A percentile compares a stretch with the other conserved stretches of the same genome.
These are phyloP conservation scores for Paxillus ammoniavirescens DNA, from an alignment of 768 basidiomycete species.

Conservation along the genomic window DNA sequence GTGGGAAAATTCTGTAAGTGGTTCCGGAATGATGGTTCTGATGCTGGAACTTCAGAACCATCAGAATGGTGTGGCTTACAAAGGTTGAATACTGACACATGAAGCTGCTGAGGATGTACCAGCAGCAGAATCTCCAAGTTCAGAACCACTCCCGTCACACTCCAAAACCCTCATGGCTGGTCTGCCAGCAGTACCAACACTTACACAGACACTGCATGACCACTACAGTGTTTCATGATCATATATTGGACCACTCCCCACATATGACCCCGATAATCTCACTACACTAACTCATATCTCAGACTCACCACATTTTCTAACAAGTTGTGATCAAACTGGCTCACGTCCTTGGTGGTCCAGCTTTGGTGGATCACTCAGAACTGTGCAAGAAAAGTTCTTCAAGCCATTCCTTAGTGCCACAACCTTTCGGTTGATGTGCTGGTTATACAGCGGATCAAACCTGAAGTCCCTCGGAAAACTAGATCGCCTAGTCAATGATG, in stretches of 20 bases:
- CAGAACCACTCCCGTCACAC: too few relatives aligned
- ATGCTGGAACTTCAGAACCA: too few relatives aligned
- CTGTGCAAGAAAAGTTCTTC: background rate
- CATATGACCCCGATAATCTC: background rate
- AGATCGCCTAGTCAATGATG: constrained; percentile 11
- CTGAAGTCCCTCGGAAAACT: constrained; percentile 8
- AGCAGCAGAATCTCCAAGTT: too few relatives aligned
- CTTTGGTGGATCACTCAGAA: background rate
- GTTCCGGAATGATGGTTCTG: too few relatives aligned
- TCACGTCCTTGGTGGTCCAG: constrained; percentile 12
- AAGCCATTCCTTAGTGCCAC: constrained; percentile 19
- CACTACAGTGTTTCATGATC: background rate
- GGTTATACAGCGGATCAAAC: constrained; percentile 22
- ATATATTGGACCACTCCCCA: background rate
- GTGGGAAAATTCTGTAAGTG: too few relatives aligned
- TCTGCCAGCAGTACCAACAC: background rate
- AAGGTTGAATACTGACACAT: too few relatives aligned
- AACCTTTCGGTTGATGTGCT: constrained; percentile 21
- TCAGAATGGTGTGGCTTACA: too few relatives aligned
- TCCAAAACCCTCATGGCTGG: too few relatives aligned
- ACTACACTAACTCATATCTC: background rate
- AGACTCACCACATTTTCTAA: background rate
- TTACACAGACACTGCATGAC: background rate
- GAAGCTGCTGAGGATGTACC: too few relatives aligned
- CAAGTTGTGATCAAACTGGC: background rate